These are phyloP conservation scores for Cynara cardunculus DNA, from an alignment of 129 eudicot species.

Conservation along the genomic window DNA sequence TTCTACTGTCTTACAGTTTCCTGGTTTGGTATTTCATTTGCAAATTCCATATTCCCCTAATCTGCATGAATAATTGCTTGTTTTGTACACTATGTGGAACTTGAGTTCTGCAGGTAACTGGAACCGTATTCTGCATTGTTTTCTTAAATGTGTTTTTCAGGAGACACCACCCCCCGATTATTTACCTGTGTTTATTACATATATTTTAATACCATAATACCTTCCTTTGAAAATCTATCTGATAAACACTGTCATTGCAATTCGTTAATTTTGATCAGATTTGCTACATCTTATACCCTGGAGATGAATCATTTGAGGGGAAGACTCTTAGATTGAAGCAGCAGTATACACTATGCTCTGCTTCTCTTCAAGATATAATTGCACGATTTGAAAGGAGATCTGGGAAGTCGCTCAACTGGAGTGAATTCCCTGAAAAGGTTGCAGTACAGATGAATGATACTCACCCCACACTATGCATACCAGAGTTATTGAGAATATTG, in stretches of 20 bases:
- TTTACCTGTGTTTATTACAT: neutral
- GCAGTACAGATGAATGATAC: slow-evolving; percentile 96
- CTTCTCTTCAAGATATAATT: slow-evolving; percentile 83
- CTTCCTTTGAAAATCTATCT: neutral
- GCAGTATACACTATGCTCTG: slow-evolving; percentile 77
- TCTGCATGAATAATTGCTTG: neutral
- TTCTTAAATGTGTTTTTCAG: neutral
- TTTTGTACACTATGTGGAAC: neutral
- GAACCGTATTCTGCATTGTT: neutral
- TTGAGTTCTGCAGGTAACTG: neutral
- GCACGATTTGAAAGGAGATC: slow-evolving; percentile 66
- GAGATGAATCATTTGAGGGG: slow-evolving; percentile 74
- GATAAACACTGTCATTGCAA: neutral
- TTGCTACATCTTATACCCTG: slow-evolving; percentile 74
- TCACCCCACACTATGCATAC: slow-evolving; percentile 88
- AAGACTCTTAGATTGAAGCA: slow-evolving; percentile 81
- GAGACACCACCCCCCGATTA: neutral
- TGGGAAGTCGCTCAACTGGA: slow-evolving; percentile 49
- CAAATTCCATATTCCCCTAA: neutral
- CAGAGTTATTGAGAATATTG: slow-evolving; percentile 73
- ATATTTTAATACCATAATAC: neutral
- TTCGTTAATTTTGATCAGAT: slow-evolving; percentile 38
- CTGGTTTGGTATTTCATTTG: neutral
- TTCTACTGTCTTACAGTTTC: neutral
- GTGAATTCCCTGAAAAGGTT: slow-evolving; percentile 62